Evolutionary conservation across 495 filamentous ascomycete species (phyloP).

Genomic region (Sabuloglossum arenarium): DNA sequence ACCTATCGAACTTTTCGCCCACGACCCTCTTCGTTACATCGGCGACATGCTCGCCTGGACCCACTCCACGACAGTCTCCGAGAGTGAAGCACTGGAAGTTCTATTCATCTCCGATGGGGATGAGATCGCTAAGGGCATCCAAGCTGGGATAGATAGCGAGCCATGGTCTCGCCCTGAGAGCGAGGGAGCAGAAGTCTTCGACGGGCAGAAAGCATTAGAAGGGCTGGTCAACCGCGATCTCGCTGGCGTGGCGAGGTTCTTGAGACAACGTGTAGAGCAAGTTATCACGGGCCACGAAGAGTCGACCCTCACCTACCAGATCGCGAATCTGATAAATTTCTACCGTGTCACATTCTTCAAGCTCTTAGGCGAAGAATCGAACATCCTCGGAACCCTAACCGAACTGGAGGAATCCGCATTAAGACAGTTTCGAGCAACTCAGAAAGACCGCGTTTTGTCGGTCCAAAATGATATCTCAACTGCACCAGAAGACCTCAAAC

Average conservation of each 20-base stretch:
- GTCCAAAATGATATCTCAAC: constrained; percentile 47
- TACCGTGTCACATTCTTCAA: constrained; percentile 71
- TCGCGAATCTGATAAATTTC: constrained; percentile 73
- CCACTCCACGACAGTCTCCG: constrained; percentile 82
- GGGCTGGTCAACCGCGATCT: constrained; percentile 78
- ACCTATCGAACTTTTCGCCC: constrained; percentile 83
- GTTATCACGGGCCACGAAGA: constrained; percentile 87
- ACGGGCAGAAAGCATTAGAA: constrained; percentile 65
- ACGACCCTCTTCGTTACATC: constrained; percentile 80
- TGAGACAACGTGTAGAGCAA: constrained; percentile 72
- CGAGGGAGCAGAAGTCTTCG: constrained; percentile 43
- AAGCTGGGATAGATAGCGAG: constrained; percentile 69
- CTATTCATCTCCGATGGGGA: constrained; percentile 86
- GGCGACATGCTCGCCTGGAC: constrained; percentile 97
- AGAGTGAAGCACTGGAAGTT: constrained; percentile 78
- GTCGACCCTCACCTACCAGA: constrained; percentile 67
- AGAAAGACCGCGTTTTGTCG: constrained; percentile 53
- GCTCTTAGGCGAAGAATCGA: constrained; percentile 48
- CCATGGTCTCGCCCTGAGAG: constrained; percentile 47
- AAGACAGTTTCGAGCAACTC: constrained; percentile 57
- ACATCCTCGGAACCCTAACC: constrained; percentile 45
- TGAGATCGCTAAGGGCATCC: constrained; percentile 67
- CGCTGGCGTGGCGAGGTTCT: constrained; percentile 49
- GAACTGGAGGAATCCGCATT: constrained; percentile 57
- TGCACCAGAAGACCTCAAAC: constrained; percentile 46